phyloP scores from a whole-genome alignment of 371 early-diverging fungal genomes.

The Synchytrium microbalum region DNA sequence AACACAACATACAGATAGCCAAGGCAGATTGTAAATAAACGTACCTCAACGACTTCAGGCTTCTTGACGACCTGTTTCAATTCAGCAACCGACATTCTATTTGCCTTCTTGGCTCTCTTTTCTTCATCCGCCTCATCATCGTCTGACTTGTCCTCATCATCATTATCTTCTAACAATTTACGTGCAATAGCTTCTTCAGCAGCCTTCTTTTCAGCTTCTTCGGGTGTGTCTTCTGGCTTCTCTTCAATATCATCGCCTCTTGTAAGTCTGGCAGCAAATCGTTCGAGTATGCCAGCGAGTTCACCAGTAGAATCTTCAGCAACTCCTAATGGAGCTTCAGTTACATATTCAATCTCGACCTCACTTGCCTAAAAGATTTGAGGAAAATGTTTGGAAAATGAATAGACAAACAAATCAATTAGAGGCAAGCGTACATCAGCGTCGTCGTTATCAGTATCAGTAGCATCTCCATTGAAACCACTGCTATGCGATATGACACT shows the following conservation, averaged over 20 bases:
- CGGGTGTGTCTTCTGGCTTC: neutral
- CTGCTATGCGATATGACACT: neutral
- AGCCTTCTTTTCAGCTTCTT: neutral
- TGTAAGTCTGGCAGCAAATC: neutral
- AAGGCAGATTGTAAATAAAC: neutral
- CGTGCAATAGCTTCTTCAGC: too few relatives aligned
- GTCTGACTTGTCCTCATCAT: neutral
- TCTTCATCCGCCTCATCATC: neutral
- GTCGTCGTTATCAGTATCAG: neutral
- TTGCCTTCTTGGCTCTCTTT: conserved; percentile 22
- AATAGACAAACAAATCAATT: too few relatives aligned
- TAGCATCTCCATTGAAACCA: neutral
- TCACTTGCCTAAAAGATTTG: too few relatives aligned
- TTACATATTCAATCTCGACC: neutral
- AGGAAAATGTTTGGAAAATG: too few relatives aligned
- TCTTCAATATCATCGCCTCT: neutral
- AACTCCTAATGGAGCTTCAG: neutral
- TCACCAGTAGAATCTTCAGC: neutral
- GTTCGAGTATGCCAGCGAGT: neutral
- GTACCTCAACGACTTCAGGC: conserved; percentile 93
- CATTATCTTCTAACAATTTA: neutral
- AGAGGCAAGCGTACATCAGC: too few relatives aligned
- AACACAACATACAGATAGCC: conserved; percentile 6
- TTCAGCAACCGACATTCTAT: conserved; percentile 80
- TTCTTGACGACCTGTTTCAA: conserved; percentile 83